Evolutionary conservation across 192 early-diverging fungal genomes (phyloP).

Genomic region (Dissophora ornata): DNA sequence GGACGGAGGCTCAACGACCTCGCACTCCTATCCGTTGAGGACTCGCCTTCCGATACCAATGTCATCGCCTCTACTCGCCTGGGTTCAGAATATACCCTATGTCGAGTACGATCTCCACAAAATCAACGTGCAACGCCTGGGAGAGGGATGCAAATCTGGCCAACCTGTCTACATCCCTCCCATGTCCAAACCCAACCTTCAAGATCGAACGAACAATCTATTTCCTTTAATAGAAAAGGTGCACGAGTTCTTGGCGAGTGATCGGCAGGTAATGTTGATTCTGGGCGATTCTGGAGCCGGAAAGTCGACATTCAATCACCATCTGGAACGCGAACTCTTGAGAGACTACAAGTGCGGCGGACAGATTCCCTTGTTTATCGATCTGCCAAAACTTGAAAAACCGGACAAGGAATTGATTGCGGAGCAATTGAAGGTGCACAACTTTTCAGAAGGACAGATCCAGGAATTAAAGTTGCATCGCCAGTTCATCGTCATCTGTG

Average conservation of each 20-base stretch:
- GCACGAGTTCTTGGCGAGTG: background rate
- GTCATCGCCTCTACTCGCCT: too few relatives aligned
- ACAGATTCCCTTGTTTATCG: background rate
- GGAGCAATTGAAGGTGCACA: background rate
- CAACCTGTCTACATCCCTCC: too few relatives aligned
- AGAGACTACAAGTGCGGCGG: background rate
- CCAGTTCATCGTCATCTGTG: background rate
- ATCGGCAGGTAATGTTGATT: slow-evolving; percentile 3
- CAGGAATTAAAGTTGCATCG: background rate
- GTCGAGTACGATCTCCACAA: too few relatives aligned
- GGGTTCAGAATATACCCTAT: too few relatives aligned
- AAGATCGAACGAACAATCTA: background rate
- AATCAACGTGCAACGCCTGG: too few relatives aligned
- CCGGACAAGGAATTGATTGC: background rate
- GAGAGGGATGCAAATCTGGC: too few relatives aligned
- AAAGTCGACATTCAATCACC: slow-evolving; percentile 11
- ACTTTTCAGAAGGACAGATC: background rate
- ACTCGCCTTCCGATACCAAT: too few relatives aligned
- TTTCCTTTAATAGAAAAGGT: background rate
- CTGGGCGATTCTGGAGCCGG: slow-evolving; percentile 23
- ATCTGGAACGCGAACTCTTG: background rate
- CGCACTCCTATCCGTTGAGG: too few relatives aligned
- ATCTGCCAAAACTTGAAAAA: background rate
- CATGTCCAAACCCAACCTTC: too few relatives aligned
- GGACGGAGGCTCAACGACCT: too few relatives aligned